These are phyloP conservation scores for Jackrogersella minutella DNA, from an alignment of 495 filamentous ascomycete genomes.

Conservation along the genomic window DNA sequence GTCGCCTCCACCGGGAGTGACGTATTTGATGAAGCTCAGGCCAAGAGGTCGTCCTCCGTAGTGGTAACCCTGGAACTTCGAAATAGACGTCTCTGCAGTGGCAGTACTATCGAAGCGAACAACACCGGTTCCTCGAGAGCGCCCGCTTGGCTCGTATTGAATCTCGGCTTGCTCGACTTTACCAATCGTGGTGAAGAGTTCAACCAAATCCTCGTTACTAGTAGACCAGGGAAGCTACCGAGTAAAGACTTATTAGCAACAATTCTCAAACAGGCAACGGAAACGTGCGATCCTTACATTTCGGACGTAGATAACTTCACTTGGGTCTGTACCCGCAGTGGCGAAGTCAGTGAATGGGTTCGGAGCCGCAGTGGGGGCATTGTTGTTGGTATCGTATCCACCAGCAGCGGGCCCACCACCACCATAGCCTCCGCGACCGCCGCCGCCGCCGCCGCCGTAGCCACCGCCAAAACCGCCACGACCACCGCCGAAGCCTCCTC, in stretches of 20 bases:
- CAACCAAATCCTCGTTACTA: slow-evolving; percentile 94
- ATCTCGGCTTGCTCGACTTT: slow-evolving; percentile 98
- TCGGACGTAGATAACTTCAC: slow-evolving; percentile 89
- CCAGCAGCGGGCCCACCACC: slow-evolving; percentile 55
- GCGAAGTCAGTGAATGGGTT: slow-evolving; percentile 97
- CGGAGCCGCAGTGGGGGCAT: slow-evolving; percentile 60
- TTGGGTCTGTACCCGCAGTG: slow-evolving; percentile 84
- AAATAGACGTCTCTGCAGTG: slow-evolving; percentile 91
- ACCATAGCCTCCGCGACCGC: slow-evolving; percentile 56
- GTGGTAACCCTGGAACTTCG: slow-evolving; percentile 96
- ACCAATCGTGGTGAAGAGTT: slow-evolving; percentile 96
- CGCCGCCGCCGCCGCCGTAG: slow-evolving; percentile 41
- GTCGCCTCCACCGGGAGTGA: slow-evolving; percentile 70
- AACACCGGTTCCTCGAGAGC: slow-evolving; percentile 93
- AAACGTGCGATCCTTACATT: slow-evolving; percentile 73
- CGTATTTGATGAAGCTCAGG: slow-evolving; percentile 90
- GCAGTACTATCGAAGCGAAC: slow-evolving; percentile 87
- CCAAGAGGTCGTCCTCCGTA: slow-evolving; percentile 96
- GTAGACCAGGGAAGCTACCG: slow-evolving; percentile 95
- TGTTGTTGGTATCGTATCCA: slow-evolving; percentile 51
- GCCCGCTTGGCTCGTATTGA: slow-evolving; percentile 95
- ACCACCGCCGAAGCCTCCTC: slow-evolving; percentile 61
- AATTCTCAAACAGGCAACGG: background rate
- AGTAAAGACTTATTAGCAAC: slow-evolving; percentile 35
- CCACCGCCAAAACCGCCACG: slow-evolving; percentile 52